Base-by-base conservation (phyloP, 2,329 filamentous ascomycete species). In the Fonsecaea erecta region DNA sequence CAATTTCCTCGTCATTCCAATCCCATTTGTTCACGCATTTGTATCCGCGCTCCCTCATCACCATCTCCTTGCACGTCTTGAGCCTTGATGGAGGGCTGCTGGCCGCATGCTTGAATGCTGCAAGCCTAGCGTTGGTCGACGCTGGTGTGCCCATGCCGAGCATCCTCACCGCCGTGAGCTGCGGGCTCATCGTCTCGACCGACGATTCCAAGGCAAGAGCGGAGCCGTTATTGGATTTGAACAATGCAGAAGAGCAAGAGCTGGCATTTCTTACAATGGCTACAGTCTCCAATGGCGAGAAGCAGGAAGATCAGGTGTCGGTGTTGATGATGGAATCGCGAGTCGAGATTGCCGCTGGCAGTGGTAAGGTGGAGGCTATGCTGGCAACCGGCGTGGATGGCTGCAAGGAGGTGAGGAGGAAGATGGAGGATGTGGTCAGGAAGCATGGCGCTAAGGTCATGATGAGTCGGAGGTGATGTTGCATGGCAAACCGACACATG, bases 121-220 rank as follows among this genome's bases (percentile, higher is more conserved):
- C 91, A 0, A 97, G 94, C 0, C 86, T 99, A 12, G 95, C 95
- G 0, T 86, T 98, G 24, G 89, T 98, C 68, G 95, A 99, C 75
- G 95, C 95, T 0, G 95, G 95, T 59, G 90, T 99, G 21, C 95
- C 95, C 26, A 97, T 98, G 93, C 88, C 88, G 2, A 92, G 96
- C 75, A 96, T 97, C 75, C 86, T 98, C 2, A 88, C 89, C 24
- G 92, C 93, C 5, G 96, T 92, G 78, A 97, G 93, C 0, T 91
- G 92, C 0, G 95, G 93, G 3, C 91, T 80, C 75, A 80, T 89
- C 52, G 52, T 66, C 32, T 61, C 69, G 8, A 54, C 66, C 8
- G 66, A 68, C 26, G 68, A 70, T n/a, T 63, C 62, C 1, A 63
- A 64, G 4, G 52, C 43, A n/a, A 66, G 24, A 54, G 64, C 69